Evolutionary conservation across 169 alveolate species (phyloP), one percentile per base, ranked within the genome.

Genomic region (Eimeria tenella): DNA sequence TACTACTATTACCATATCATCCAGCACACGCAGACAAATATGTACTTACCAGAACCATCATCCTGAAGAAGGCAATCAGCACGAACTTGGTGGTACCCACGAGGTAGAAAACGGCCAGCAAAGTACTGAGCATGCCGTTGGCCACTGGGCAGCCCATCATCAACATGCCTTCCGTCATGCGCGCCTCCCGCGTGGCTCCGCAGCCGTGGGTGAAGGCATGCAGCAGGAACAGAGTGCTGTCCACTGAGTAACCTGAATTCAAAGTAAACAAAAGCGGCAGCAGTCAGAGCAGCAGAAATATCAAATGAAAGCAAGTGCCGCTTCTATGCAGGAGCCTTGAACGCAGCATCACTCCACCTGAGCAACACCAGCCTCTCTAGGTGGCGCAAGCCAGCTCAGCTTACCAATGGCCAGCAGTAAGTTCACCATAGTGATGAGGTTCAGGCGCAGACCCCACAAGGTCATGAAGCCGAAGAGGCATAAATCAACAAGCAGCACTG

Each of bases 401-500:
- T 70, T 79, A 95, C 98, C 98, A 53, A 96, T 96, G 25, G 97
- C 96, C 86, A 97, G 95, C 55, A 97, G 96, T 49, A 97, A 79
- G 87, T 94, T 96, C 79, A 97, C 97, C 98, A 96, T 96, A 9
- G 98, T 94, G 52, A 97, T 94, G 93, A 97, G 96, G 77, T 97
- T 97, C 60, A 97, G 95, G 4, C 96, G 95, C 63, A 97, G 93
- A 42, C 97, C 97, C 96, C 97, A 96, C n/a, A 95, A 90, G 56
- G 97, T 96, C 98, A 97, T 97, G 94, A 95, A 95, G 58, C 98
- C 98, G 74, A 96, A 96, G 25, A 97, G 93, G 23, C 97, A 94
- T 74, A 96, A 86, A 60, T 97, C 98, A 73, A 96, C 94, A 17
- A 96, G 93, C 42, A 96, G 94, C 55, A 94, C 74, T 5, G 95